phyloP scores from a whole-genome alignment of 495 filamentous ascomycete genomes.

The Bacidia gigantensis region DNA sequence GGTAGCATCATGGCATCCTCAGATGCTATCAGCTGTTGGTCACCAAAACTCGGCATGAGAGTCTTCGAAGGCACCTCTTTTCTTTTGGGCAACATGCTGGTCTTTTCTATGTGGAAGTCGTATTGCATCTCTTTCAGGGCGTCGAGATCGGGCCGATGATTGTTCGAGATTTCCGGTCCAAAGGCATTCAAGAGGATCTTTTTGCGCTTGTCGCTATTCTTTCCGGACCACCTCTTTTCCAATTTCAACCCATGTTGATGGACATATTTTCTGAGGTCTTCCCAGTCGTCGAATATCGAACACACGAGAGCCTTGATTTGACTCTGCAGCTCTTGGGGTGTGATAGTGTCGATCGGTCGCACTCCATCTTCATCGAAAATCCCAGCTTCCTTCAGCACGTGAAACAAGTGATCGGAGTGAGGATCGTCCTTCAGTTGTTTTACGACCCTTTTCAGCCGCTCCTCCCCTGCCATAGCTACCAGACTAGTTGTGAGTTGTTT shows the following conservation, averaged over 20 bases:
- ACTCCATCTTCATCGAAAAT: too few relatives aligned
- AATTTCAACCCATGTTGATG: constrained; percentile 32
- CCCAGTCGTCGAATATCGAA: constrained; percentile 20
- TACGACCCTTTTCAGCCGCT: too few relatives aligned
- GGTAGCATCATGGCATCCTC: constrained; percentile 32
- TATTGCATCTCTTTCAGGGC: neutral
- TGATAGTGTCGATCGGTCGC: neutral
- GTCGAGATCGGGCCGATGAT: constrained; percentile 34
- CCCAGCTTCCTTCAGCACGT: too few relatives aligned
- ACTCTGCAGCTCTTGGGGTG: constrained; percentile 2
- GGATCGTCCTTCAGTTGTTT: too few relatives aligned
- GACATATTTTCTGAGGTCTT: constrained; percentile 21
- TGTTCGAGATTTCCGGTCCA: constrained; percentile 35
- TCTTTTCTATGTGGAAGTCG: too few relatives aligned
- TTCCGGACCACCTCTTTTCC: constrained; percentile 37
- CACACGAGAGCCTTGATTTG: constrained; percentile 3
- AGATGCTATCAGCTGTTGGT: constrained; percentile 9
- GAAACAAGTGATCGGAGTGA: too few relatives aligned
- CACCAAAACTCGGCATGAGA: too few relatives aligned
- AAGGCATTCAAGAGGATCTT: constrained; percentile 27
- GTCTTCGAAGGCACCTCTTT: too few relatives aligned
- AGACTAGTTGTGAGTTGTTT: too few relatives aligned
- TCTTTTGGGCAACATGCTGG: too few relatives aligned
- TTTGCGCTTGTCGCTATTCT: constrained; percentile 26
- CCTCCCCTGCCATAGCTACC: too few relatives aligned